Conservation (phyloP, 1,284 basidiomycete genomes). For the Leccinum solheimii region DNA sequence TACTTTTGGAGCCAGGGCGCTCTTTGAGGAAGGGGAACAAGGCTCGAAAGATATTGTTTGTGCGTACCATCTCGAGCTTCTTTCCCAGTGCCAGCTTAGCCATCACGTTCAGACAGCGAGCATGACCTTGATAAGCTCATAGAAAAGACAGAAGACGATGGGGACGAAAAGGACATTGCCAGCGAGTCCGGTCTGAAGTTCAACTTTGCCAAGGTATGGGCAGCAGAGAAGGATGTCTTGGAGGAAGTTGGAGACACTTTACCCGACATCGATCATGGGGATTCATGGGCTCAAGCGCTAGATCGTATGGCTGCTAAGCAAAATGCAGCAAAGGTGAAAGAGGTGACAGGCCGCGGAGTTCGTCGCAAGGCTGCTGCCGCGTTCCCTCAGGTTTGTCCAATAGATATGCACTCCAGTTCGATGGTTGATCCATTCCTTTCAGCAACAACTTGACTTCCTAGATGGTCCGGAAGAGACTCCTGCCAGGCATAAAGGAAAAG, state of each 20-base stretch:
- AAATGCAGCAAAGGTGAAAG: conserved; percentile 45
- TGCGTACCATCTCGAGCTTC: conserved; percentile 37
- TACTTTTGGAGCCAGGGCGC: conserved; percentile 77
- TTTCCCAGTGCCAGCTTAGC: conserved; percentile 62
- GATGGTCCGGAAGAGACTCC: conserved; percentile 33
- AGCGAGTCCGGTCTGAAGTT: conserved; percentile 57
- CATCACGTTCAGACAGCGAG: conserved; percentile 60
- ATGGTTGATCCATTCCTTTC: conserved; percentile 8
- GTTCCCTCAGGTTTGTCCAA: conserved; percentile 49
- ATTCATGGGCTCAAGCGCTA: conserved; percentile 78
- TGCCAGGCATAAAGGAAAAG: conserved; percentile 24
- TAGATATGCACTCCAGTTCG: not conserved
- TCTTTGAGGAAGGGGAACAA: conserved; percentile 65
- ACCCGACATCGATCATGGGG: conserved; percentile 50
- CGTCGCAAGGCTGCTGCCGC: conserved; percentile 65
- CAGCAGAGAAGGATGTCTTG: conserved; percentile 67
- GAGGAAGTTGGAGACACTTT: conserved; percentile 62
- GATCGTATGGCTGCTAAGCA: conserved; percentile 61
- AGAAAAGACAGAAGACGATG: conserved; percentile 77
- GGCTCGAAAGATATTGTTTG: conserved; percentile 68
- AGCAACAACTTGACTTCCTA: conserved; percentile 37
- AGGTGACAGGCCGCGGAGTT: conserved; percentile 67
- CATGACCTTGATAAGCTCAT: conserved; percentile 81
- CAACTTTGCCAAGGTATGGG: conserved; percentile 87
- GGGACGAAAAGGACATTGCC: conserved; percentile 51